Percentiles rank a stretch among this genome's conserved stretches.
These are phyloP conservation scores for Globisporangium carolinianum DNA, from an alignment of 352 stramenopile genomes.

Conservation along the genomic window DNA sequence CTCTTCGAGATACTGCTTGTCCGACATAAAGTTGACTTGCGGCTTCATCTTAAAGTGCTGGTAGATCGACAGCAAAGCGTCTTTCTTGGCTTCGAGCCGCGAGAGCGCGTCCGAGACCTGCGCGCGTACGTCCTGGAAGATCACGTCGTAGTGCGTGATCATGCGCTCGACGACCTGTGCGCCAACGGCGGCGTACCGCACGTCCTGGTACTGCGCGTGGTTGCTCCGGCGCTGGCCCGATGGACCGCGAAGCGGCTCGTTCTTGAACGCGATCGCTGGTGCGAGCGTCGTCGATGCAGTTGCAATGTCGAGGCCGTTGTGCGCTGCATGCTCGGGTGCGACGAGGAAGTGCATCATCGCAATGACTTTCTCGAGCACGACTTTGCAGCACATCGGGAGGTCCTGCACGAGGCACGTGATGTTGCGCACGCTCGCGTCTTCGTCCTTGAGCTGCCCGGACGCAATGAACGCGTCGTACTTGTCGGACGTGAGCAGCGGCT, in stretches of 20 bases:
- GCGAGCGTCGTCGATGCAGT: slow-evolving; percentile 55
- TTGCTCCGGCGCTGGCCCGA: slow-evolving; percentile 31
- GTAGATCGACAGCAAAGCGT: slow-evolving; percentile 49
- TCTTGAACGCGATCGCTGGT: slow-evolving; percentile 77
- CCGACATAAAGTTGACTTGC: slow-evolving; percentile 58
- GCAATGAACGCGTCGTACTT: slow-evolving; percentile 81
- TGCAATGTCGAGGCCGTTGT: slow-evolving; percentile 64
- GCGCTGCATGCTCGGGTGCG: slow-evolving; percentile 41
- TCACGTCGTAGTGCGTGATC: slow-evolving; percentile 66
- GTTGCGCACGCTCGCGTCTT: slow-evolving; percentile 70
- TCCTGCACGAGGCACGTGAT: slow-evolving; percentile 78
- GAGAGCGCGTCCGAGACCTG: slow-evolving; percentile 60
- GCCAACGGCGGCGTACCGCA: slow-evolving; percentile 65
- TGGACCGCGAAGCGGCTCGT: slow-evolving; percentile 30
- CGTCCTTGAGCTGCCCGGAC: slow-evolving; percentile 55
- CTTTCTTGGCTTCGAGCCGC: slow-evolving; percentile 56
- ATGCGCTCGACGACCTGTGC: slow-evolving; percentile 74
- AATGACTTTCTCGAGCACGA: slow-evolving; percentile 67
- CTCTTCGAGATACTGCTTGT: slow-evolving; percentile 56
- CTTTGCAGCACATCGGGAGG: slow-evolving; percentile 55
- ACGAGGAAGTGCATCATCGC: slow-evolving; percentile 62
- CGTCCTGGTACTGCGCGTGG: slow-evolving; percentile 62
- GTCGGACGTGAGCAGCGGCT: slow-evolving; percentile 67
- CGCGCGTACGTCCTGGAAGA: slow-evolving; percentile 66
- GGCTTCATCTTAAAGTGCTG: slow-evolving; percentile 65